Conservation (phyloP, 129 eudicot genomes). For the Flaveria robusta region DNA sequence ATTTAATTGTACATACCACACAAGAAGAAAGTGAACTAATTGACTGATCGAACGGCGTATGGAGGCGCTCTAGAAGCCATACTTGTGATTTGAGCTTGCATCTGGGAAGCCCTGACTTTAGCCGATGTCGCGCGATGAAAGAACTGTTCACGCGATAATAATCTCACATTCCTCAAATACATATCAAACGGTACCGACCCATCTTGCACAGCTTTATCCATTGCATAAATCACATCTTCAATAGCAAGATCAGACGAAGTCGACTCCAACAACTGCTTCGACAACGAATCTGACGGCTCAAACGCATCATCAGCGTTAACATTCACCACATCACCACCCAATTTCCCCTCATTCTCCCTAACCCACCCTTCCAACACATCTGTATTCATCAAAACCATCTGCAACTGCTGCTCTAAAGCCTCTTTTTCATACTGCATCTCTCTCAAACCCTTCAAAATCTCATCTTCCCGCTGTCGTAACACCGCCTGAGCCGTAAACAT, state of each 20-base stretch:
- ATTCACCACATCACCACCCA: slow-evolving; percentile 26
- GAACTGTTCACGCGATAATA: slow-evolving; percentile 80
- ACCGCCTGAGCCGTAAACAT: slow-evolving; percentile 59
- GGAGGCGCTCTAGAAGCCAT: slow-evolving; percentile 77
- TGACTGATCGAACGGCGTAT: slow-evolving; percentile 34
- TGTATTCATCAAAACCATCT: slow-evolving; percentile 75
- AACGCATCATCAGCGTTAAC: slow-evolving; percentile 60
- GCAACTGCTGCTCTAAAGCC: slow-evolving; percentile 75
- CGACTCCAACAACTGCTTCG: slow-evolving; percentile 79
- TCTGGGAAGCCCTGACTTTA: slow-evolving; percentile 75
- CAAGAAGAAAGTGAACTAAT: slow-evolving; percentile 16
- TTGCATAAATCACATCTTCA: slow-evolving; percentile 64
- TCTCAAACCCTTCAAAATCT: slow-evolving; percentile 54
- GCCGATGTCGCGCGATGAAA: slow-evolving; percentile 67
- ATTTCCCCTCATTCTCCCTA: slow-evolving; percentile 75
- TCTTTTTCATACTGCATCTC: slow-evolving; percentile 86
- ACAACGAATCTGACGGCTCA: slow-evolving; percentile 57
- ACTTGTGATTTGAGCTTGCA: slow-evolving; percentile 73
- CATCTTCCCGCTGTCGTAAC: slow-evolving; percentile 61
- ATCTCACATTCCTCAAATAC: slow-evolving; percentile 76
- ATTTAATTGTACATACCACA: slow-evolving; percentile 32
- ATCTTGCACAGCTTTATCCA: slow-evolving; percentile 77
- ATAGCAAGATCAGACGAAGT: slow-evolving; percentile 76
- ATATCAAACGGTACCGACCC: slow-evolving; percentile 73
- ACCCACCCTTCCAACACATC: slow-evolving; percentile 87